Evolutionary conservation across 2,329 filamentous ascomycete species (phyloP), one percentile per base, ranked within the genome.

Genomic region (Penicillium sp.): DNA sequence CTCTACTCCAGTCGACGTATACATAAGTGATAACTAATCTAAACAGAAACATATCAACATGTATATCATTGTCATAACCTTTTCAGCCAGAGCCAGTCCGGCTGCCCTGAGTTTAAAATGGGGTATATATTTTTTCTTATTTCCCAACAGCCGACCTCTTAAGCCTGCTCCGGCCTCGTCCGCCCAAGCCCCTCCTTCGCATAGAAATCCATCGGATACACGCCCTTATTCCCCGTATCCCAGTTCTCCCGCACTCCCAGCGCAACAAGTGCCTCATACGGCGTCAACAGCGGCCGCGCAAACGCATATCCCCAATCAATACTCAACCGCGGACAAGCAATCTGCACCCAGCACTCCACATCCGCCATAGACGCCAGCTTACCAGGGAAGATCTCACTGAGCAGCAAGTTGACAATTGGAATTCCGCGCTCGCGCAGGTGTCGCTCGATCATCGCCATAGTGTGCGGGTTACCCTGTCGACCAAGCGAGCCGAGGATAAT

Each of bases 241-340:
- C 86, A 96, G 47, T 89, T 89, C 64, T 94, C 84, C 62, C 83
- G 85, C 60, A 87, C 87, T 3, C 89, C 92, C 47, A 99, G 76
- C n/a, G 91, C 90, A 34, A 99, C 87, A 58, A 97, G 82, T 7
- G 94, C 94, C 78, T 99, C 94, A 67, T 99, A 97, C 2, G 94
- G 93, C 51, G 93, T 97, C 70, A 99, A 75, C 57, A 99, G 73
- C 47, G 94, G 94, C 46, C 90, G 79, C 1, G 91, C 85, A 71
- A 99, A 99, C 0, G 94, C 94, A 77, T 97, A 97, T 0, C 94
- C 94, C 94, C 94, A 99, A 76, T 99, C 94, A 65, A 99, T 99
- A 74, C 93, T 97, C 72, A 99, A 72, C 49, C 94, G 81, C n/a
- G 94, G 94, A 76, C 94, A 99, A 5, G 94, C 94, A 50, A 99